phyloP scores from a whole-genome alignment of 805 yeast genomes.

The Kuraishia molischiana region DNA sequence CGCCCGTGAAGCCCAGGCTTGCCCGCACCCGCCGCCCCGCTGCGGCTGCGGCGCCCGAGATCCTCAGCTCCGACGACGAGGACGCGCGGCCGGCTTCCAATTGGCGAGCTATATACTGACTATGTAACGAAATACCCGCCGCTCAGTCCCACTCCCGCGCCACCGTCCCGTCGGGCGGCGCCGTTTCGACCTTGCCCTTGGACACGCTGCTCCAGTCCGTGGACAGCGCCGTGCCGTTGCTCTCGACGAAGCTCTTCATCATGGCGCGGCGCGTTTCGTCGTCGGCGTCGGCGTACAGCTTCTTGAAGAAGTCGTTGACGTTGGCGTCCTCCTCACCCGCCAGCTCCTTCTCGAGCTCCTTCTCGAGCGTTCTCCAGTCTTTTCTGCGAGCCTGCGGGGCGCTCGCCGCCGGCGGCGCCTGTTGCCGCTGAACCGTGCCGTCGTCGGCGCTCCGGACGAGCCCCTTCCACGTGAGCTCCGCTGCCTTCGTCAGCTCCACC shows the following conservation, averaged over 20 bases:
- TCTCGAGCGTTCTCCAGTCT: neutral
- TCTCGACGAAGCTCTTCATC: conserved; percentile 93
- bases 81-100: too few relatives aligned
- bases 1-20: neutral
- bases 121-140: conserved; percentile 10
- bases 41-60: neutral
- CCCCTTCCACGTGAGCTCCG: conserved; percentile 40
- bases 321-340: conserved; percentile 34
- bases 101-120: too few relatives aligned
- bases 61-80: neutral
- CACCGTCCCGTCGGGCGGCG: conserved; percentile 71
- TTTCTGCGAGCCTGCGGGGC: neutral
- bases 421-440: conserved; percentile 9
- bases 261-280: conserved; percentile 87
- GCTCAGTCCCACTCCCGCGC: conserved; percentile 38
- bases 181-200: conserved; percentile 48
- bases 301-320: conserved; percentile 63
- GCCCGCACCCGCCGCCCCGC: neutral
- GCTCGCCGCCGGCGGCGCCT: neutral
- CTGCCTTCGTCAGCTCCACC: conserved; percentile 41
- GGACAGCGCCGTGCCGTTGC: conserved; percentile 87
- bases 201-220: conserved; percentile 91
- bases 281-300: conserved; percentile 69
- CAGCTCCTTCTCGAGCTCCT: neutral
- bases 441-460: conserved; percentile 26